Conservation (phyloP, 2,329 filamentous ascomycete genomes). For the Trematosphaeria pertusa region DNA sequence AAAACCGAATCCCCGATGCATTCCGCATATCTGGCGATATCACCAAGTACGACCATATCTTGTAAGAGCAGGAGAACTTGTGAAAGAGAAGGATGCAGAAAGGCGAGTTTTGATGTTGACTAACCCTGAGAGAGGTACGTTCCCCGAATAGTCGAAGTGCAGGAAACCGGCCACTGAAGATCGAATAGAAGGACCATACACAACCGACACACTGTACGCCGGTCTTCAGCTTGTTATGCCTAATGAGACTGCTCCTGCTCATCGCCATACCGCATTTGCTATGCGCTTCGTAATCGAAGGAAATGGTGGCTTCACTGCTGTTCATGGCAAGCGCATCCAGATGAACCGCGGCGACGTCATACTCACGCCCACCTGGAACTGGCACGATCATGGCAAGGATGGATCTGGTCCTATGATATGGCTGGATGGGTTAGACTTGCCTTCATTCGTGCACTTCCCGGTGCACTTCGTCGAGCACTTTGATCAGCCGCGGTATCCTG, state of each 20-base stretch:
- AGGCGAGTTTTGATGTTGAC: slow-evolving; percentile 51
- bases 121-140: slow-evolving; percentile 45
- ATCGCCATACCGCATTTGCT: slow-evolving; percentile 64
- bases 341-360: slow-evolving; percentile 64
- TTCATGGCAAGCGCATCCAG: slow-evolving; percentile 61
- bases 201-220: slow-evolving; percentile 65
- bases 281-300: slow-evolving; percentile 66
- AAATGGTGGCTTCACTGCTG: slow-evolving; percentile 63
- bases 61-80: slow-evolving; percentile 45
- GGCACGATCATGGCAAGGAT: slow-evolving; percentile 65
- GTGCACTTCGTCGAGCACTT: slow-evolving; percentile 64
- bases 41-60: slow-evolving; percentile 44
- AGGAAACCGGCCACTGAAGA: too few species aligned
- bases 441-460: slow-evolving; percentile 58
- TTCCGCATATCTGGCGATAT: slow-evolving; percentile 51
- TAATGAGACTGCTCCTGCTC: slow-evolving; percentile 62
- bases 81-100: slow-evolving; percentile 49
- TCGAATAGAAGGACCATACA: slow-evolving; percentile 62
- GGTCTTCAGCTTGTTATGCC: slow-evolving; percentile 65
- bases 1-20: slow-evolving; percentile 52
- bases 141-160: background rate
- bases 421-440: slow-evolving; percentile 64
- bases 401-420: slow-evolving; percentile 62
- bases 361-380: slow-evolving; percentile 65
- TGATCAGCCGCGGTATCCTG: slow-evolving; percentile 57